phyloP scores from a whole-genome alignment of 2,329 filamentous ascomycete genomes.

The Torrubiella hemipterigena region DNA sequence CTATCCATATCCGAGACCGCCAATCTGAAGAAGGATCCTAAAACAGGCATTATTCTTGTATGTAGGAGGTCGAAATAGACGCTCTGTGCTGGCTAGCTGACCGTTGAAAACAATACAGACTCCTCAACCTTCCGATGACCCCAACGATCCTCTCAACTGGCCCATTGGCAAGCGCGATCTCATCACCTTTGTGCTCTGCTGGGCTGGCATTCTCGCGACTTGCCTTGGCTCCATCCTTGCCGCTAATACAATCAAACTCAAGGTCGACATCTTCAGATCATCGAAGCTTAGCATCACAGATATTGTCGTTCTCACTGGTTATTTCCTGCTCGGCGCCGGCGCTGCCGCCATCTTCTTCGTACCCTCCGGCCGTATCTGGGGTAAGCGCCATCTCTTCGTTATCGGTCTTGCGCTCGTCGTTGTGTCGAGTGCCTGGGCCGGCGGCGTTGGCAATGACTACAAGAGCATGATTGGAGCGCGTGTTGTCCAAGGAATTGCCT shows the following conservation, averaged over 20 bases:
- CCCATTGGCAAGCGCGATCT: slow-evolving; percentile 74
- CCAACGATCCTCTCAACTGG: slow-evolving; percentile 81
- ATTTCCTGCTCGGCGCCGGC: slow-evolving; percentile 74
- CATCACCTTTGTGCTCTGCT: slow-evolving; percentile 66
- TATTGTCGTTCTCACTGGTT: slow-evolving; percentile 74
- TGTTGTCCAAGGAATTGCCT: slow-evolving; percentile 73
- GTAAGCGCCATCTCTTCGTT: slow-evolving; percentile 80
- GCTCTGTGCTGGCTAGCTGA: not conserved
- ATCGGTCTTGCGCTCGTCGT: slow-evolving; percentile 65
- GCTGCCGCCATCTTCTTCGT: slow-evolving; percentile 76
- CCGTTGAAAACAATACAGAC: slow-evolving; percentile 20
- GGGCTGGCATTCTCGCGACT: slow-evolving; percentile 72
- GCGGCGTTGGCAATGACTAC: slow-evolving; percentile 55
- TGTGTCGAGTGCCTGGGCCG: slow-evolving; percentile 66
- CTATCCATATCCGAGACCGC: too few species aligned
- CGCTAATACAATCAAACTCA: slow-evolving; percentile 72
- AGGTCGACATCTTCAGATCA: slow-evolving; percentile 58
- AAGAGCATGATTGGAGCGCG: slow-evolving; percentile 63
- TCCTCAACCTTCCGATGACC: slow-evolving; percentile 83
- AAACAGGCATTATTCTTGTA: too few species aligned
- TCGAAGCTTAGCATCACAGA: slow-evolving; percentile 54
- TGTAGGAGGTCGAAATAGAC: too few species aligned
- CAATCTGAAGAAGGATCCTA: too few species aligned
- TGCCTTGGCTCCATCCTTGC: slow-evolving; percentile 79
- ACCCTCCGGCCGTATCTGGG: slow-evolving; percentile 79